Base-by-base conservation (phyloP, 1,139 yeast species). In the Blastobotrys malaysiensis region DNA sequence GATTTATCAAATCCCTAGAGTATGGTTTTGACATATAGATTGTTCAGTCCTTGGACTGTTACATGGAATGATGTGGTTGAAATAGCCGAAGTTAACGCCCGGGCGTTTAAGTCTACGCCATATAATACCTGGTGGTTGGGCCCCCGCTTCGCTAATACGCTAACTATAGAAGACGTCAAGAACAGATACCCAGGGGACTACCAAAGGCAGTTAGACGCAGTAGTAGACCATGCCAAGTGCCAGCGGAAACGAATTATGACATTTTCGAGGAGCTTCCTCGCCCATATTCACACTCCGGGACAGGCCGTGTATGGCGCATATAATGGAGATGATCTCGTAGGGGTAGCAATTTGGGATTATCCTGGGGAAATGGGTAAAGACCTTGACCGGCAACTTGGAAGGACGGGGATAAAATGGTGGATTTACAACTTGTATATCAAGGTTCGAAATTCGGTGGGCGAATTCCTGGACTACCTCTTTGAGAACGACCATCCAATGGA, bases 81-180 rank as follows among this genome's bases (percentile, higher is more conserved):
- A 16, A 31, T 52, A 5, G 49, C 58, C 1, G 61, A 59, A 31
- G 47, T 57, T 7, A 31, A 55, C 22, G 43, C 54, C 9, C 57
- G 56, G 43, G 46, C 55, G 16, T 59, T 59, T 31, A 47, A 48
- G 24, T 44, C 46, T 11, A 59, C 52, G 22, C 49, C 43, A 7
- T 51, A 54, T 47, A 52, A 55, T 44, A 46, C 46, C 19, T 57
- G 52, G 45, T 56, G 54, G 56, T 56, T 55, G 39, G 61, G 60
- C 7, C 53, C 55, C 6, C 20, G 49, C 11, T 59, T 57, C 49
- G 46, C 44, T 11, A 53, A 55, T 44, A 52, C 53, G n/a, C 7
- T 14, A 6, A 53, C 52, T 45, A 39, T 50, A 39, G 13, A 26
- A 21, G 18, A 36, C 36, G 16, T 45, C 49, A 14, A 46, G 59